A percentile compares a stretch with the other conserved stretches of the same genome.
These are phyloP conservation scores for Punica granatum DNA, from an alignment of 345 rosid genomes.

Conservation along the genomic window DNA sequence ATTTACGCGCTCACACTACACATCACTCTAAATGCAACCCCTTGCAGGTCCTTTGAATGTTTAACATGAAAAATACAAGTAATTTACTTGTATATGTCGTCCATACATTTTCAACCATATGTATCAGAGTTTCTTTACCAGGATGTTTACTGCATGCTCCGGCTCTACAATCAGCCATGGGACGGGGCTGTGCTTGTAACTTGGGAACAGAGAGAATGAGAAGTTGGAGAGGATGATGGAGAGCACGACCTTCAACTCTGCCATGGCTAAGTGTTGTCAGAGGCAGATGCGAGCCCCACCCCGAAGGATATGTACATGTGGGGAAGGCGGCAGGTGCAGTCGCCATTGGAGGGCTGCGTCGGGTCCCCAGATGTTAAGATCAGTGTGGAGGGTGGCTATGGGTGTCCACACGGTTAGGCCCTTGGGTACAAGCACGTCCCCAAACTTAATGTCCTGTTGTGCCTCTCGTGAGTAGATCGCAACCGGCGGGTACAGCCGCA, in stretches of 20 bases:
- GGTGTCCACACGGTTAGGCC: slow-evolving; percentile 35
- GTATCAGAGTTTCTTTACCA: too few relatives aligned
- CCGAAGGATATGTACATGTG: slow-evolving; percentile 42
- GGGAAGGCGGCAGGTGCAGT: slow-evolving; percentile 30
- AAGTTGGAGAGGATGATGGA: slow-evolving; percentile 27
- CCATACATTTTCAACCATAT: too few relatives aligned
- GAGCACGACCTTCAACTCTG: slow-evolving; percentile 34
- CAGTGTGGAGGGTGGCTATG: slow-evolving; percentile 24
- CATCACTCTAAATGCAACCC: too few relatives aligned
- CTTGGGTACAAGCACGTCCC: slow-evolving; percentile 22
- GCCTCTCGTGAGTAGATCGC: slow-evolving; percentile 38
- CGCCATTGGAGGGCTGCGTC: slow-evolving; percentile 28
- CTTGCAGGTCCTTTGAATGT: too few relatives aligned
- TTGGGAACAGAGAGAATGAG: slow-evolving; percentile 25
- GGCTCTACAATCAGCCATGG: slow-evolving; percentile 33
- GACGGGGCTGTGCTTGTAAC: slow-evolving; percentile 27
- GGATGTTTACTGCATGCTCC: slow-evolving; percentile 20
- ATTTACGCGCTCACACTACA: too few relatives aligned
- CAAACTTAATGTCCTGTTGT: slow-evolving; percentile 31
- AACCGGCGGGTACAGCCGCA: slow-evolving; percentile 44
- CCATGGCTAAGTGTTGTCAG: slow-evolving; percentile 44
- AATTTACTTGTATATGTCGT: too few relatives aligned
- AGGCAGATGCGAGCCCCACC: slow-evolving; percentile 36
- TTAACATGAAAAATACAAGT: too few relatives aligned
- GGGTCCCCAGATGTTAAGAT: slow-evolving; percentile 43